Base-by-base conservation (phyloP, 352 stramenopile species). In the Pythium guiyangense region DNA sequence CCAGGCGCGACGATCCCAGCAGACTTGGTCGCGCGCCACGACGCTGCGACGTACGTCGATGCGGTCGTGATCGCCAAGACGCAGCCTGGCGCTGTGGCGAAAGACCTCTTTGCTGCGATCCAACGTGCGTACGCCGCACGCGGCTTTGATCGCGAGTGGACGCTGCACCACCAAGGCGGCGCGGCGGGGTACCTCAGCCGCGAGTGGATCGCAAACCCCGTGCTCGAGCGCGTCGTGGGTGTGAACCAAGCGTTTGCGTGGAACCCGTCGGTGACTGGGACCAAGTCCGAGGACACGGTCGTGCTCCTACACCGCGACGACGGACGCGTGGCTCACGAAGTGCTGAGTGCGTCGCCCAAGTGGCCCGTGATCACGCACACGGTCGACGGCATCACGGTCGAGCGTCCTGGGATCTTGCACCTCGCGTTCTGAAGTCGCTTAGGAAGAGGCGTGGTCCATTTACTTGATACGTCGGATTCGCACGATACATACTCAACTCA, bases 211-310 rank as follows among this genome's bases (percentile, higher is more conserved):
- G 80, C 77, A 17, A 87, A 74, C 44, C 74, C 77, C 14, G 52
- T 55, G 10, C 29, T 46, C 2, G 66, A 70, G 25, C 55, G 65
- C 6, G 62, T 79, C 9, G 76, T 77, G 1, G 64, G 60, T 2
- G 56, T 68, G 26, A 75, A 85, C 59, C 71, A 86, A 31, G 80
- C 73, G 40, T 90, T 74, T 60, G 75, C 75, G 18, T 90, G 80
- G 80, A 90, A 88, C 64, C 77, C 80, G 31, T 86, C 80, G 18
- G 62, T 90, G 22, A 77, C 80, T 22, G 77, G 80, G 6, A 90
- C 77, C 25, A 90, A 90, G 52, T 87, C 77, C 10, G 77, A 90
- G 46, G 80, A 90, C 60, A 90, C 80, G 9, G 62, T 88, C 25
- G 65, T 90, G 15, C 64, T 85, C 29, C 61, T 68, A 29, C 52